Conservation (phyloP, 139 green algal species). For the Pseudopediastrum boryanum region DNA sequence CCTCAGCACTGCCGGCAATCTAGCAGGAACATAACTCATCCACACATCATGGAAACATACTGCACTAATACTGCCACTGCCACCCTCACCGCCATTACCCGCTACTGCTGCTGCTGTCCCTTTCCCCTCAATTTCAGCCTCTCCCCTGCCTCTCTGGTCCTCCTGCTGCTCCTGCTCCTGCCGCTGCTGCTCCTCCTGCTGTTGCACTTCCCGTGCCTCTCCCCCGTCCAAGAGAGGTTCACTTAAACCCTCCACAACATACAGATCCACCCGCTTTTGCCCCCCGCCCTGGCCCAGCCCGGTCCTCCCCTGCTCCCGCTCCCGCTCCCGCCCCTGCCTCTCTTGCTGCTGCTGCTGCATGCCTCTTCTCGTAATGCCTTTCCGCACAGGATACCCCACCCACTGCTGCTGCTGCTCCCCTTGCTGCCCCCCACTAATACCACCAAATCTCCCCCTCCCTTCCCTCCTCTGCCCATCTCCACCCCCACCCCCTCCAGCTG, state of each 20-base stretch:
- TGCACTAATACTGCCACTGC: background rate
- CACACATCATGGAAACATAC: slow-evolving; percentile 43
- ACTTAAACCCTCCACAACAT: too few relatives aligned
- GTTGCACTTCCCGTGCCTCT: too few relatives aligned
- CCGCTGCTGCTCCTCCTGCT: background rate
- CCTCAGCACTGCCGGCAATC: slow-evolving; percentile 44
- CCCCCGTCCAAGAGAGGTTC: too few relatives aligned
- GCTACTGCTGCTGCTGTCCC: slow-evolving; percentile 29
- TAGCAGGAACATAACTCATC: slow-evolving; percentile 53
- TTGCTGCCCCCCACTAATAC: background rate
- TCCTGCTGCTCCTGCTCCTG: slow-evolving; percentile 15
- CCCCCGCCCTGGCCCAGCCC: too few relatives aligned
- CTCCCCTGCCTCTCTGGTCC: background rate
- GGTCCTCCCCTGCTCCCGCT: too few relatives aligned
- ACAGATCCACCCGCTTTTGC: too few relatives aligned
- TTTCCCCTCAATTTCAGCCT: background rate
- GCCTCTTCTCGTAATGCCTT: too few relatives aligned
- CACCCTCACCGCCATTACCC: background rate
- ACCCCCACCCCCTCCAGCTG: too few relatives aligned
- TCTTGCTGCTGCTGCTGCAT: too few relatives aligned
- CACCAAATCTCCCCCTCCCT: background rate
- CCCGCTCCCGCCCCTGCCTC: too few relatives aligned
- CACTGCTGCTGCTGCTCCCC: slow-evolving; percentile 5
- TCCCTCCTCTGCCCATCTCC: too few relatives aligned
- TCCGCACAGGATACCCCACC: background rate